phyloP scores from a whole-genome alignment of 129 eudicot genomes.

The Saposhnikovia divaricata region DNA sequence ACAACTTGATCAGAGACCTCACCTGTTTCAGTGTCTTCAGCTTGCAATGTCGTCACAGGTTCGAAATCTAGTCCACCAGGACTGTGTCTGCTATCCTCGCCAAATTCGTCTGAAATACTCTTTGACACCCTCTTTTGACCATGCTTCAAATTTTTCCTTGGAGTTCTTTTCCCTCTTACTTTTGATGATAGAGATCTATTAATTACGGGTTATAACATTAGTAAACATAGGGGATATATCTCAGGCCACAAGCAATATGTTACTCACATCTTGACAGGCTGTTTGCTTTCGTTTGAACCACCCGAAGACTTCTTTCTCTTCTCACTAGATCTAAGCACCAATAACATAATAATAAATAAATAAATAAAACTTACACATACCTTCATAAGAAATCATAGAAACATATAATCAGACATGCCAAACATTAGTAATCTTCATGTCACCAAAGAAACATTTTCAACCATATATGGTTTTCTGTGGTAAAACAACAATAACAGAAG shows the following conservation, averaged over 20 bases:
- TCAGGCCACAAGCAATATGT: neutral
- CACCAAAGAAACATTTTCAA: neutral
- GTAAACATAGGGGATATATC: constrained; percentile 12
- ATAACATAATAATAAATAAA: neutral
- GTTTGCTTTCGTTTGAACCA: constrained; percentile 33
- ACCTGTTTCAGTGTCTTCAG: constrained; percentile 38
- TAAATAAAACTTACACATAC: neutral
- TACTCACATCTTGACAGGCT: constrained; percentile 46
- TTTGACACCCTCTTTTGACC: constrained; percentile 28
- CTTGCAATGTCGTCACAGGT: constrained; percentile 24
- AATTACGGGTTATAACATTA: constrained; percentile 21
- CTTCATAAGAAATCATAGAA: neutral
- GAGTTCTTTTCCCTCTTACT: constrained; percentile 67
- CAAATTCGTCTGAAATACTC: constrained; percentile 28
- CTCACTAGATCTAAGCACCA: constrained; percentile 46
- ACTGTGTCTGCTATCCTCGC: constrained; percentile 29
- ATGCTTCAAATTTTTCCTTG: constrained; percentile 51
- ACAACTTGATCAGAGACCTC: constrained; percentile 1
- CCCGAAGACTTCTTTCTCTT: constrained; percentile 32
- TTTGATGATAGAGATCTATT: constrained; percentile 51
- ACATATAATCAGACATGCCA: neutral
- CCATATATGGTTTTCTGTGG: neutral
- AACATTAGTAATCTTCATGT: neutral
- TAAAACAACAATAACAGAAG: neutral
- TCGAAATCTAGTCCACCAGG: constrained; percentile 23